Base-by-base conservation (phyloP, 495 filamentous ascomycete genomes). In the Lindgomyces ingoldianus region DNA sequence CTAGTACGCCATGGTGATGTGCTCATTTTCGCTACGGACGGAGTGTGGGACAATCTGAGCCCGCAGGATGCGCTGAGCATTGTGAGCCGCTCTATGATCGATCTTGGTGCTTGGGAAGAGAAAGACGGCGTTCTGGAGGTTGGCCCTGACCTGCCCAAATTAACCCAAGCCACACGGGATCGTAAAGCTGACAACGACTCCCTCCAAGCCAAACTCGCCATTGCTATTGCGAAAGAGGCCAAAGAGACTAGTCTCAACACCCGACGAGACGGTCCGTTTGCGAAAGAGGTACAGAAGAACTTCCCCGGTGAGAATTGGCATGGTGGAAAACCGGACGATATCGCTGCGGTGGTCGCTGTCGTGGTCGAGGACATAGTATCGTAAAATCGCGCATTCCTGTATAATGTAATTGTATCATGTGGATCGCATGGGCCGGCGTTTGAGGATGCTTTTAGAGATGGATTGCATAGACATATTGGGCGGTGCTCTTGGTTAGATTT, bases 1-100 rank as follows among this genome's bases (percentile, higher is more conserved):
- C 75, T 75, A 10, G 83, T 97, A 64, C 85, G 87, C 58, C 91
- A 97, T 75, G 94, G 94, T 4, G 94, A 98, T 73, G 88, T 98
- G 6, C 76, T 98, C 14, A 76, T 98, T 16, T 88, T 98, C 62
- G 94, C 92, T 3, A 96, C 90, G 6, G 94, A 98, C 72, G 94
- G 94, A 3, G 90, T 98, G 3, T 96, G 93, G 86, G 94, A 98
- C 74, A 98, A 98, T 70, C 80, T 98, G n/a, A 91, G 88, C 65
- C 86, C 90, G 66, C 87, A 93, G 70, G 90, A 98, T 64, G 86
- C 94, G 25, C 81, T 98, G 16, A 84, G 86, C 51, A 83, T 94
- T 57, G 85, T 91, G 27, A 92, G 87, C 51, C 79, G 82, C 30
- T 77, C 85, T 6, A 96, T 98, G 93, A 74, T 83, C 8, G 76